These are phyloP conservation scores for Zizania latifolia DNA, from an alignment of 176 grass and related monocot species.

Conservation along the genomic window DNA sequence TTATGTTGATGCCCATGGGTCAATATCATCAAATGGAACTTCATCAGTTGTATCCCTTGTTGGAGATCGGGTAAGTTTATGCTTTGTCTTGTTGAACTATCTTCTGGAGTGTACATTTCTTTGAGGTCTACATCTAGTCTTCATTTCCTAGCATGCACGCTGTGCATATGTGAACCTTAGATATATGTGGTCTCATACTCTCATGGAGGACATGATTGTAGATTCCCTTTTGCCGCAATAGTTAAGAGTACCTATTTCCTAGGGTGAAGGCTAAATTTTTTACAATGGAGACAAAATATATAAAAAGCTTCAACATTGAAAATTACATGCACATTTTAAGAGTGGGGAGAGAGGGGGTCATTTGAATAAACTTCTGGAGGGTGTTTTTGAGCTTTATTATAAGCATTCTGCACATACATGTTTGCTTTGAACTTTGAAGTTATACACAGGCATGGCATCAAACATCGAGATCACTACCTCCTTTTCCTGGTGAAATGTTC, in stretches of 20 bases:
- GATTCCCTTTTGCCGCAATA: too few species aligned
- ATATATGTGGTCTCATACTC: background rate
- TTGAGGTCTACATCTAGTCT: background rate
- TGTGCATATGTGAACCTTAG: background rate
- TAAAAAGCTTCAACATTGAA: background rate
- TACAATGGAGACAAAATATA: background rate
- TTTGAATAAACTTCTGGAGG: background rate
- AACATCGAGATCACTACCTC: background rate
- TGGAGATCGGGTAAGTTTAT: constrained; percentile 36
- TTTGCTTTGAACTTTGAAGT: background rate
- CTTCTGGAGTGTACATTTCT: background rate
- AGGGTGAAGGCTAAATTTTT: background rate
- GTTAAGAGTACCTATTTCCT: too few species aligned
- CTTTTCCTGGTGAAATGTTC: background rate
- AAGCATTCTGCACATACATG: background rate
- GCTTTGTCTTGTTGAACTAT: constrained; percentile 14
- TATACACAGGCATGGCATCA: background rate
- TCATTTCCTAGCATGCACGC: background rate
- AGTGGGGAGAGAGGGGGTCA: background rate
- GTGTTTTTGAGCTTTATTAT: background rate
- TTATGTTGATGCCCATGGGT: constrained; percentile 87
- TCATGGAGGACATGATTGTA: background rate
- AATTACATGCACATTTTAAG: background rate
- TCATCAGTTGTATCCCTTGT: constrained; percentile 60
- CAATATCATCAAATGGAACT: constrained; percentile 74